Evolutionary conservation across 1,284 basidiomycete genomes (phyloP).

Genomic region (Ceratobasidium sp.): DNA sequence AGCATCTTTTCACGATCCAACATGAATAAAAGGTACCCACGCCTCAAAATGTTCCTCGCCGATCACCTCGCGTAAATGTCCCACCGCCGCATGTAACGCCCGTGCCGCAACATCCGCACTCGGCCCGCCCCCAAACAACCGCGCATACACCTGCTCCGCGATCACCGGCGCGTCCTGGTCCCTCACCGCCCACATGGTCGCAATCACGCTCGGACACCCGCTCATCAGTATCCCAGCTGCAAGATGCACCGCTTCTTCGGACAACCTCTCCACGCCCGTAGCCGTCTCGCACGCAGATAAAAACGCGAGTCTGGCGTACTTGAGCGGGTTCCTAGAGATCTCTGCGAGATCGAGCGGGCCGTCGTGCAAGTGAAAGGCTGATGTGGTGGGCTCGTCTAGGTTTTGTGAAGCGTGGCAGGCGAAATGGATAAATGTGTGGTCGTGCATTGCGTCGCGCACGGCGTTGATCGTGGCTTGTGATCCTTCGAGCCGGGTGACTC

Average conservation of each 20-base stretch:
- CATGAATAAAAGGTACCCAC: constrained; percentile 10
- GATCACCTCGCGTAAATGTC: neutral
- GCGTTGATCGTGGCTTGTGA: neutral
- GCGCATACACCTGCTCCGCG: constrained; percentile 7
- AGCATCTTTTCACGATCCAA: constrained; percentile 1
- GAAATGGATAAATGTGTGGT: constrained; percentile 22
- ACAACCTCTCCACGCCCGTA: neutral
- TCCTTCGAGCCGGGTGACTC: constrained; percentile 1
- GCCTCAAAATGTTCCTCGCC: neutral
- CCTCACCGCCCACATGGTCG: constrained; percentile 21
- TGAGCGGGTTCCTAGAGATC: neutral
- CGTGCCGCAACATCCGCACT: neutral
- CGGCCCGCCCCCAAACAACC: neutral
- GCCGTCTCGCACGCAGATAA: constrained; percentile 30
- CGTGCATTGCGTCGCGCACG: neutral
- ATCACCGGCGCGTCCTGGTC: constrained; percentile 26
- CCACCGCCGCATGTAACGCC: neutral
- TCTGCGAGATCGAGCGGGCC: neutral
- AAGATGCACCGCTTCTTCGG: constrained; percentile 33
- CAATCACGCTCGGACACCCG: constrained; percentile 11
- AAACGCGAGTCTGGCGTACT: constrained; percentile 18
- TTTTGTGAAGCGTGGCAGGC: constrained; percentile 35
- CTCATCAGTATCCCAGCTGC: constrained; percentile 17
- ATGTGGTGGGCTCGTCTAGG: neutral
- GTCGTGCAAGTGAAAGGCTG: constrained; percentile 6